These are phyloP conservation scores for Maudiozyma turicensis DNA, from an alignment of 805 yeast species.

Conservation along the genomic window DNA sequence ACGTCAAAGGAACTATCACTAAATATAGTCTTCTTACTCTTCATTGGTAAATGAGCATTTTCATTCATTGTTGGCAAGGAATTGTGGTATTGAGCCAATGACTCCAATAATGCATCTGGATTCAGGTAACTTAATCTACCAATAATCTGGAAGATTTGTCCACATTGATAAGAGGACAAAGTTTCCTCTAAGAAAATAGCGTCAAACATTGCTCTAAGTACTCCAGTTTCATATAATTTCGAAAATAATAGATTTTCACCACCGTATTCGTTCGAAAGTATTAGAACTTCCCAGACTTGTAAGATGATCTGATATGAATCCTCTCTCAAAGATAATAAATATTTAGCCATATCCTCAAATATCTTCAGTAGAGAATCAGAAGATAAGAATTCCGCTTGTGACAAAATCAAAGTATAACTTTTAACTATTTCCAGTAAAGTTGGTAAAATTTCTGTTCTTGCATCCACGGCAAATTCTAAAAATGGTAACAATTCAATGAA, in stretches of 20 bases:
- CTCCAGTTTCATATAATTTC: conserved; percentile 21
- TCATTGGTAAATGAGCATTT: conserved; percentile 14
- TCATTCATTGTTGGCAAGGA: conserved; percentile 15
- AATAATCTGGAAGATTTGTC: conserved; percentile 29
- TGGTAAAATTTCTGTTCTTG: conserved; percentile 68
- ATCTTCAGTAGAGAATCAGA: conserved; percentile 19
- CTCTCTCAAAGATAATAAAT: conserved; percentile 55
- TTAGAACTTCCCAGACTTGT: conserved; percentile 27
- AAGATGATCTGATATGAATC: conserved; percentile 50
- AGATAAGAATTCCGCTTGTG: conserved; percentile 30
- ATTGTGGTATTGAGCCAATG: conserved; percentile 20
- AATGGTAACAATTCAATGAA: conserved; percentile 41
- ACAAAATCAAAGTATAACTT: conserved; percentile 47
- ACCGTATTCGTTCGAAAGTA: conserved; percentile 19
- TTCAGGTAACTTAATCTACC: conserved; percentile 30
- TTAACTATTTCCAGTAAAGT: conserved; percentile 50
- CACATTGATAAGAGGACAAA: conserved; percentile 24
- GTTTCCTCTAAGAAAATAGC: conserved; percentile 25
- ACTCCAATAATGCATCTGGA: conserved; percentile 27
- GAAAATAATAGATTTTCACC: conserved; percentile 16
- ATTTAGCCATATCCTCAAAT: conserved; percentile 42
- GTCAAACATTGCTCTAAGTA: conserved; percentile 19
- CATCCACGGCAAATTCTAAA: conserved; percentile 48
- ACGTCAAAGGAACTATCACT: conserved; percentile 21
- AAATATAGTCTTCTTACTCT: conserved; percentile 16